Evolutionary conservation across 352 stramenopile species (phyloP).

Genomic region (Bremia lactucae): DNA sequence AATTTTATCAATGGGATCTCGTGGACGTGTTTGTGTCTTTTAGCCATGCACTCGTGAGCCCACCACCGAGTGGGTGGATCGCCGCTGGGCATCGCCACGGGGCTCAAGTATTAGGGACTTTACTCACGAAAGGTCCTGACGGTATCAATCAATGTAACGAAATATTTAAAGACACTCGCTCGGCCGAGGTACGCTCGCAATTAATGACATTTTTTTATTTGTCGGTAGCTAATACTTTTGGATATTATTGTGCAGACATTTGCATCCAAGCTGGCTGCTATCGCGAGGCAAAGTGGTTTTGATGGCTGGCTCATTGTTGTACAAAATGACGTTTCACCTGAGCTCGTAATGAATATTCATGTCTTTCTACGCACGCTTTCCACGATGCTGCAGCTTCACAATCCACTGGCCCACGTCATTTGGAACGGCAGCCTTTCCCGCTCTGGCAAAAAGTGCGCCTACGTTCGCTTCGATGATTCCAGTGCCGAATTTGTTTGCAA

Average conservation of each 20-base stretch:
- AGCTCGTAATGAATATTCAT: conserved; percentile 15
- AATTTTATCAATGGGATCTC: conserved; percentile 46
- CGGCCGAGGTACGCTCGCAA: conserved; percentile 17
- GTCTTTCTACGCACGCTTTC: conserved; percentile 24
- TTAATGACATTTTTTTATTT: neutral
- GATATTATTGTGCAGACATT: conserved; percentile 11
- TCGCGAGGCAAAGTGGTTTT: conserved; percentile 32
- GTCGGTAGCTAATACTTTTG: neutral
- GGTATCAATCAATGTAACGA: conserved; percentile 19
- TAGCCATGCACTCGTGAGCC: conserved; percentile 37
- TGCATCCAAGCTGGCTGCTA: conserved; percentile 27
- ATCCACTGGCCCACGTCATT: conserved; percentile 25
- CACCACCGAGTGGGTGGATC: conserved; percentile 35
- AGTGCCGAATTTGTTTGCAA: conserved; percentile 33
- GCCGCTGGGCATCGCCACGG: conserved; percentile 36
- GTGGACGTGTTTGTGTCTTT: conserved; percentile 53
- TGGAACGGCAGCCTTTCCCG: conserved; percentile 41
- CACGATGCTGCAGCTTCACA: conserved; percentile 16
- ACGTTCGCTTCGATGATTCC: conserved; percentile 26
- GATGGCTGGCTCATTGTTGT: conserved; percentile 61
- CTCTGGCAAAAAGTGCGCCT: conserved; percentile 25
- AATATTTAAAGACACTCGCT: conserved; percentile 18
- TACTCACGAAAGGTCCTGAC: conserved; percentile 31
- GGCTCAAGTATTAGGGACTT: conserved; percentile 32
- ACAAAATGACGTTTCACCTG: conserved; percentile 29